These are phyloP conservation scores for Ogataea sp. DNA, from an alignment of 805 yeast species.

Conservation along the genomic window DNA sequence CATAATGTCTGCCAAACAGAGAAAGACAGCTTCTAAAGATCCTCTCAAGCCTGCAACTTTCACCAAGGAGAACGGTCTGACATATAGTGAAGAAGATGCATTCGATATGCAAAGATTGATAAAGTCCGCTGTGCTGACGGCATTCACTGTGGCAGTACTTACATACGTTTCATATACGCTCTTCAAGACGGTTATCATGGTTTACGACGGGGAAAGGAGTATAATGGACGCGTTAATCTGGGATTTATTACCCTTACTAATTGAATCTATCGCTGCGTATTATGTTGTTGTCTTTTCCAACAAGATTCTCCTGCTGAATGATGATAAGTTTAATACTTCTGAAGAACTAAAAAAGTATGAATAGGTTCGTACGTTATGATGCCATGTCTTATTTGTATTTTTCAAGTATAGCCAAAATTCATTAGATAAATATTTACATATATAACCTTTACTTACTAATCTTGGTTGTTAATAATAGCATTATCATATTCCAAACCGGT, in stretches of 20 bases:
- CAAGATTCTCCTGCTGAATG: background rate
- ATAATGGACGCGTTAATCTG: constrained; percentile 1
- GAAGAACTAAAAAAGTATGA: constrained; percentile 21
- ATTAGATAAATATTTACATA: no score
- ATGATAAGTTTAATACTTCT: background rate
- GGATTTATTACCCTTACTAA: constrained; percentile 2
- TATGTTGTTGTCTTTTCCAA: constrained; percentile 7
- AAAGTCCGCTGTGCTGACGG: constrained; percentile 13
- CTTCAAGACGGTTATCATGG: background rate
- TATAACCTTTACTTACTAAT: no score
- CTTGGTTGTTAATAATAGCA: no score
- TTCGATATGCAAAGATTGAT: constrained; percentile 7
- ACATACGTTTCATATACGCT: background rate
- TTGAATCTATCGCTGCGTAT: background rate
- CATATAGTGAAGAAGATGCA: constrained; percentile 15
- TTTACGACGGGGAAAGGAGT: background rate
- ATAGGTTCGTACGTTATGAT: constrained; percentile 3
- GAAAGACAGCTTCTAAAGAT: background rate
- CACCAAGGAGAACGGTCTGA: constrained; percentile 6
- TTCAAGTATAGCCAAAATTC: no score
- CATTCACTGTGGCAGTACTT: constrained; percentile 2
- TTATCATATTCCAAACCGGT: no score
- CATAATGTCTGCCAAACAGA: background rate
- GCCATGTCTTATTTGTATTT: no score
- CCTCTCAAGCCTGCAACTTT: background rate